Conservation (phyloP, 331 rosid species). For the Stylosanthes scabra region DNA sequence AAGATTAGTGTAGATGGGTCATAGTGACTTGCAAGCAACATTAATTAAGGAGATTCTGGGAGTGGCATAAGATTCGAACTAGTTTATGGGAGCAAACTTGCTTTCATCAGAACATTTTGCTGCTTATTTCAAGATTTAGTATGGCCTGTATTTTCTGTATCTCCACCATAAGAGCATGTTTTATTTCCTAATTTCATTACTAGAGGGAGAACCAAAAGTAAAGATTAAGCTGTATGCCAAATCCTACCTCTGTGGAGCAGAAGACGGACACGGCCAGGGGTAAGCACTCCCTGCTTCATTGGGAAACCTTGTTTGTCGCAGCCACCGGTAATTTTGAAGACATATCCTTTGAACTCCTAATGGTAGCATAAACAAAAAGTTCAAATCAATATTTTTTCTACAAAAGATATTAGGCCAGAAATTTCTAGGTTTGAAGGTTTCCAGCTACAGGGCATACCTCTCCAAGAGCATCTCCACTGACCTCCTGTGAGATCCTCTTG, state of each 20-base stretch:
- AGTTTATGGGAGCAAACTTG: neutral
- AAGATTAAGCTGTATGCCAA: neutral
- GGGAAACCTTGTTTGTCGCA: conserved; percentile 39
- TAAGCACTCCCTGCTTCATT: conserved; percentile 38
- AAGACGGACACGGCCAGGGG: conserved; percentile 36
- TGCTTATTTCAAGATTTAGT: neutral
- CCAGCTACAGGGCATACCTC: conserved; percentile 18
- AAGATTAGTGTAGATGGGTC: neutral
- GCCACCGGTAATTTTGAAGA: conserved; percentile 35
- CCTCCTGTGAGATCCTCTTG: conserved; percentile 36
- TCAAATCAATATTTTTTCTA: neutral
- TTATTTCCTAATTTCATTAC: neutral
- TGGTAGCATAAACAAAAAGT: neutral
- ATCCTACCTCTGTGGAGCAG: conserved; percentile 35
- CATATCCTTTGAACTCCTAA: conserved; percentile 36
- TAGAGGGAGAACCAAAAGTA: neutral
- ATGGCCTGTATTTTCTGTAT: neutral
- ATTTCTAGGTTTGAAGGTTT: neutral
- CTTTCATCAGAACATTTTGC: neutral
- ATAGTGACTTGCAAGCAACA: neutral
- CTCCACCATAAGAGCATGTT: neutral
- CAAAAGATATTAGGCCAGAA: neutral
- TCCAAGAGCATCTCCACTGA: conserved; percentile 31
- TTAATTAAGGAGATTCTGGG: neutral
- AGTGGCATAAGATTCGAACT: neutral